phyloP scores from a whole-genome alignment of 2,329 filamentous ascomycete species.

The Ceratocystis ficicola region DNA sequence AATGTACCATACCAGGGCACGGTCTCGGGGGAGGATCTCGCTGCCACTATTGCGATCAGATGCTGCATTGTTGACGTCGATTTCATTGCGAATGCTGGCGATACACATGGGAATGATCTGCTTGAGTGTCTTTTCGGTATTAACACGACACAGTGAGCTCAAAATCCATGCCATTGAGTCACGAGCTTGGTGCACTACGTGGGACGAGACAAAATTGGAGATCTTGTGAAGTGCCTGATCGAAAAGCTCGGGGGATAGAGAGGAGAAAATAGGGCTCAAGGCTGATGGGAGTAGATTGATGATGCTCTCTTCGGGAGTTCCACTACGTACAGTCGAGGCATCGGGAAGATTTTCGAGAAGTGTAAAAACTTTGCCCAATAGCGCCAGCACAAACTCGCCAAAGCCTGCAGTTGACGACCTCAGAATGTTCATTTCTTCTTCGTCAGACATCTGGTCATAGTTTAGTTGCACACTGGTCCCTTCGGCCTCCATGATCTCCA shows the following conservation, averaged over 20 bases:
- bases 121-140: slow-evolving; percentile 84
- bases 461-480: slow-evolving; percentile 76
- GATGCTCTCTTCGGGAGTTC: slow-evolving; percentile 90
- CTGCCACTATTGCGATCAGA: slow-evolving; percentile 88
- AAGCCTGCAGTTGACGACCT: slow-evolving; percentile 91
- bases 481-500: slow-evolving; percentile 84
- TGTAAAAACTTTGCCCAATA: slow-evolving; percentile 90
- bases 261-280: slow-evolving; percentile 78
- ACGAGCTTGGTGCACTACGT: slow-evolving; percentile 91
- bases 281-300: slow-evolving; percentile 91
- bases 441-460: slow-evolving; percentile 72
- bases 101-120: slow-evolving; percentile 83
- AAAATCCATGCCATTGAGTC: slow-evolving; percentile 99
- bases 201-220: slow-evolving; percentile 77
- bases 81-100: slow-evolving; percentile 86
- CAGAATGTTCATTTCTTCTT: slow-evolving; percentile 76
- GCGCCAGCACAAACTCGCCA: slow-evolving; percentile 78
- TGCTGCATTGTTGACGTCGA: slow-evolving; percentile 90
- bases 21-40: slow-evolving; percentile 83
- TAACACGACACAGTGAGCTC: slow-evolving; percentile 90
- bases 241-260: slow-evolving; percentile 83
- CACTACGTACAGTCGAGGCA: slow-evolving; percentile 71
- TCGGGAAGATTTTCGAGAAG: slow-evolving; percentile 91
- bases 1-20: slow-evolving; percentile 90
- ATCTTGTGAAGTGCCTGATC: slow-evolving; percentile 87